Conservation (phyloP, 2,329 filamentous ascomycete species). For the Herpomyces periplanetae region DNA sequence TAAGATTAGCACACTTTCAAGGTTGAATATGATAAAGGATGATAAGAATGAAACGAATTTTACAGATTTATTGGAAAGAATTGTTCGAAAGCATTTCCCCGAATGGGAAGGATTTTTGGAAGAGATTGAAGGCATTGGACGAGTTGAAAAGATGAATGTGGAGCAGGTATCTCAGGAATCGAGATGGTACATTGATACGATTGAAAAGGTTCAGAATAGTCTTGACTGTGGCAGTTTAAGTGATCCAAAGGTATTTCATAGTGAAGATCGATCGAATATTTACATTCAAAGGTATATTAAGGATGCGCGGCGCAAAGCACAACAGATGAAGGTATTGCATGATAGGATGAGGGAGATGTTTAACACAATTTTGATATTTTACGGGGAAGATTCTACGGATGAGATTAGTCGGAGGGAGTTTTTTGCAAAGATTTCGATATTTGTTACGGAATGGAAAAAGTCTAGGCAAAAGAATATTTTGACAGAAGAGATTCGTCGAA, state of each 20-base stretch:
- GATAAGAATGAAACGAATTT: conserved; percentile 93
- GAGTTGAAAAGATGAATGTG: conserved; percentile 62
- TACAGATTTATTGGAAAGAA: conserved; percentile 75
- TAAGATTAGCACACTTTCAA: conserved; percentile 73
- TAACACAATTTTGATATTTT: conserved; percentile 82
- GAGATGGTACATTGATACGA: conserved; percentile 66
- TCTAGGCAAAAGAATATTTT: conserved; percentile 63
- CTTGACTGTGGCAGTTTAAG: conserved; percentile 75
- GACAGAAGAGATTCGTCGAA: conserved; percentile 38
- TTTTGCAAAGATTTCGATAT: conserved; percentile 64
- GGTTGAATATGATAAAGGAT: conserved; percentile 89
- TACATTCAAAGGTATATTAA: conserved; percentile 82
- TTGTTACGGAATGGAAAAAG: conserved; percentile 81
- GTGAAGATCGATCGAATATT: conserved; percentile 69
- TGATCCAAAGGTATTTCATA: conserved; percentile 89
- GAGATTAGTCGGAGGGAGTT: conserved; percentile 81
- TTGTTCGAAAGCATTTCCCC: conserved; percentile 77
- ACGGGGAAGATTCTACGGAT: conserved; percentile 66
- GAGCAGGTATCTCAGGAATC: conserved; percentile 62
- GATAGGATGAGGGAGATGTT: conserved; percentile 71
- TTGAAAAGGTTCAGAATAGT: conserved; percentile 66
- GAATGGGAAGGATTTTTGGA: conserved; percentile 66
- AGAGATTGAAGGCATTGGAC: conserved; percentile 41
- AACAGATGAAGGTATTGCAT: conserved; percentile 70
- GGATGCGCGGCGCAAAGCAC: conserved; percentile 70